phyloP scores from a whole-genome alignment of 192 early-diverging fungal genomes.

The Umbelopsis isabellina region DNA sequence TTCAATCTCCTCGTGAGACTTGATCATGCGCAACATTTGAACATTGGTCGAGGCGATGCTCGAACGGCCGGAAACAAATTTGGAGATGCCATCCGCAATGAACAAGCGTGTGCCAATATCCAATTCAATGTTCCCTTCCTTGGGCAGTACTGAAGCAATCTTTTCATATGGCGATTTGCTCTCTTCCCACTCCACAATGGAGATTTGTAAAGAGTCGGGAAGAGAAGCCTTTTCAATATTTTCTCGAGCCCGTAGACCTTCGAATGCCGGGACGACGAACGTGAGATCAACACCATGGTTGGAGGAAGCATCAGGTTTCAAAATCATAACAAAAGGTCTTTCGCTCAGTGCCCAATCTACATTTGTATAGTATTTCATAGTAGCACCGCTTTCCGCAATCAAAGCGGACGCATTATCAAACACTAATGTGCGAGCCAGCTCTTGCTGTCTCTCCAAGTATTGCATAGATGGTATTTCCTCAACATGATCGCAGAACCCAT shows the following conservation, averaged over 20 bases:
- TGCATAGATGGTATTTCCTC: slow-evolving; percentile 36
- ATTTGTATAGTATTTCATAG: slow-evolving; percentile 54
- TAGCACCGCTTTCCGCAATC: slow-evolving; percentile 49
- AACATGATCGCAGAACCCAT: slow-evolving; percentile 48
- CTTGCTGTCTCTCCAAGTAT: slow-evolving; percentile 44
- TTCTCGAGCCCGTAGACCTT: slow-evolving; percentile 50
- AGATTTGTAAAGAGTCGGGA: slow-evolving; percentile 24
- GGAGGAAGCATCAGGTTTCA: slow-evolving; percentile 9
- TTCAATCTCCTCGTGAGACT: slow-evolving; percentile 50
- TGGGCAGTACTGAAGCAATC: slow-evolving; percentile 30
- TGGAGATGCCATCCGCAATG: slow-evolving; percentile 41
- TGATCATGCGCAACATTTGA: slow-evolving; percentile 43
- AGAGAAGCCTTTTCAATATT: slow-evolving; percentile 27
- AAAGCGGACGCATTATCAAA: slow-evolving; percentile 41
- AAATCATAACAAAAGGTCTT: slow-evolving; percentile 48
- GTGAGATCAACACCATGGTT: slow-evolving; percentile 40
- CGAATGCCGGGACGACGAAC: slow-evolving; percentile 52
- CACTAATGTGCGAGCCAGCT: slow-evolving; percentile 38
- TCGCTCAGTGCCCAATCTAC: slow-evolving; percentile 52
- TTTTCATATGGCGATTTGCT: slow-evolving; percentile 49
- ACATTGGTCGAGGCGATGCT: slow-evolving; percentile 38
- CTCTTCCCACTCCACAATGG: slow-evolving; percentile 48
- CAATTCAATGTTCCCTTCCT: slow-evolving; percentile 37
- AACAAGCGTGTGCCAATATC: slow-evolving; percentile 51
- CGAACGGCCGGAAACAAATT: not conserved